Evolutionary conservation across 1,139 yeast species (phyloP), one percentile per base, ranked within the genome.

Genomic region (Groenewaldozyma auringiensis): DNA sequence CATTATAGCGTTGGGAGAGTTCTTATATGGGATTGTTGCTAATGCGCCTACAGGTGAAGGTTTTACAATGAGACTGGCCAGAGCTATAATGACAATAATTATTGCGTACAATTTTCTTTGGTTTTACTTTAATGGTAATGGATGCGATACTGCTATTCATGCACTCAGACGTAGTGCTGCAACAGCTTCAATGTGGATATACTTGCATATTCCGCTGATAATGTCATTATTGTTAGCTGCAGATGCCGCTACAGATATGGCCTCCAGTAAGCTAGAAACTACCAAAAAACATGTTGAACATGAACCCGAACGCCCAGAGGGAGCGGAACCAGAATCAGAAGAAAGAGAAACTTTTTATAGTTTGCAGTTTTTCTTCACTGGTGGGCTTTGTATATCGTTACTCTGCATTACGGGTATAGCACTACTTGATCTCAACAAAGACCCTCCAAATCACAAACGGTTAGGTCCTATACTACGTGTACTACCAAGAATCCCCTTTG

Each of bases 1-100:
- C 45, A 75, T 80, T 51, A 79, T 80, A 63, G 83, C 83, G 4
- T 69, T 80, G 53, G 86, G 86, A 22, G 85, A 80, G 53, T 80
- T 76, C 53, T 63, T 79, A 22, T 78, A 74, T 54, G 75, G 74
- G 46, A 67, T 76, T n/a, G 81, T 78, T n/a, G 74, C 79, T 2
- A 61, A 62, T 0, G 66, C 70, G 13, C 74, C 79, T 0, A 65
- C 77, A 41, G 76, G 75, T 1, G 53, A 61, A 2, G 81, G 81
- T 0, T 65, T 79, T 53, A 68, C 71, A 41, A 56, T 54, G 14
- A 68, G 68, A 42, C 65, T 74, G 18, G 73, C 71, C 37, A 64
- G 82, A 44, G 83, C 78, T 0, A 54, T 78, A 6, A 66, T 76
- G 48, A 56, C 74, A n/a, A 58, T 77, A 39, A 59, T 78, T 18